A percentile compares a stretch with the other conserved stretches of the same genome.
Conservation (phyloP, 164 flowering plant genomes). For the Stephania japonica region DNA sequence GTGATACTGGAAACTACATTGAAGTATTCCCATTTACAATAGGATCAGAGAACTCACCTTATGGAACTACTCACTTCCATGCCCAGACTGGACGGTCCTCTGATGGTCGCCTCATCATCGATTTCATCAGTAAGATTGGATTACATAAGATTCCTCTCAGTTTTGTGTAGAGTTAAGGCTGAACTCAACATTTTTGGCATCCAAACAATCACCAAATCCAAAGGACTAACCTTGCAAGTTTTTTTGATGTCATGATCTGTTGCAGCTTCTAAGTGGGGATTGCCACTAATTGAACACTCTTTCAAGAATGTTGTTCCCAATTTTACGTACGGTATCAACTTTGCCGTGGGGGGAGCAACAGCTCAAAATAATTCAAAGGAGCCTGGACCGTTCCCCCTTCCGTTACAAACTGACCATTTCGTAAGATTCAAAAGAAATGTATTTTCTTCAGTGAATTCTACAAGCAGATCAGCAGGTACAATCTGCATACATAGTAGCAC, state of each 20-base stretch:
- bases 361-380: constrained; percentile 16
- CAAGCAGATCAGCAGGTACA: constrained; percentile 4
- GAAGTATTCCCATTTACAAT: constrained; percentile 6
- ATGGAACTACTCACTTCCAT: constrained; percentile 8
- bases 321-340: constrained; percentile 20
- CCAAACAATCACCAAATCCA: too few species aligned
- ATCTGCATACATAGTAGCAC: background rate
- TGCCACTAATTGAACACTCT: constrained; percentile 17
- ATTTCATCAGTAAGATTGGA: constrained; percentile 7
- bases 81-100: constrained; percentile 8
- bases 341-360: constrained; percentile 21
- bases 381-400: constrained; percentile 17
- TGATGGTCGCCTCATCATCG: constrained; percentile 13
- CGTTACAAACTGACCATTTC: constrained; percentile 21
- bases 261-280: constrained; percentile 23
- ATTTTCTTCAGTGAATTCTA: constrained; percentile 7
- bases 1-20: constrained; percentile 11
- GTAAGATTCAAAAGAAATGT: constrained; percentile 21
- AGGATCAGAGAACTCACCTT: constrained; percentile 9
- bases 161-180: background rate
- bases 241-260: background rate
- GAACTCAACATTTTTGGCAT: background rate
- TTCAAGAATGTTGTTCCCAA: constrained; percentile 20
- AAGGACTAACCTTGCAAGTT: background rate
- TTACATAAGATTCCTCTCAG: background rate